Evolutionary conservation across 2,329 filamentous ascomycete species (phyloP).

Genomic region (Exutisphaerella laricina): DNA sequence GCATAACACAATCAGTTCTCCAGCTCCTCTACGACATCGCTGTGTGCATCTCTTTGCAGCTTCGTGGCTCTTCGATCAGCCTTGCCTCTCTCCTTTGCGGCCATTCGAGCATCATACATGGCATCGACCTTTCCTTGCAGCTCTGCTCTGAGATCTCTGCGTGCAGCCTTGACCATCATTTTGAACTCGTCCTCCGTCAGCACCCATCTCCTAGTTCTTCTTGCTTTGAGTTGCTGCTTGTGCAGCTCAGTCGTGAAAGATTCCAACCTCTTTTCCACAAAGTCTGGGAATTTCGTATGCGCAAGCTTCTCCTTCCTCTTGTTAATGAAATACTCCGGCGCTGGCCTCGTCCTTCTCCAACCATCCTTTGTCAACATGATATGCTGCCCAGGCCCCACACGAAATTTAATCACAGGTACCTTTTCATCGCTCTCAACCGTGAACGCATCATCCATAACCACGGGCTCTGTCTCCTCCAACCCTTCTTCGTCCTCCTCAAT

Average conservation of each 20-base stretch:
- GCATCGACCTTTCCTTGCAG: constrained; percentile 15
- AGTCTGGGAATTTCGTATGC: constrained; percentile 9
- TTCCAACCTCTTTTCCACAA: constrained; percentile 11
- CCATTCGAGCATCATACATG: constrained; percentile 7
- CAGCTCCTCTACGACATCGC: neutral
- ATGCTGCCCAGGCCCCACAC: constrained; percentile 28
- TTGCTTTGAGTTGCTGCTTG: neutral
- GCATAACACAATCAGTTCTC: neutral
- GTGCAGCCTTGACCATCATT: constrained; percentile 7
- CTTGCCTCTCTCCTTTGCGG: constrained; percentile 11
- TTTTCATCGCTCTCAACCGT: constrained; percentile 23
- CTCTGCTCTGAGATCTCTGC: constrained; percentile 18
- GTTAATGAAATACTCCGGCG: constrained; percentile 10
- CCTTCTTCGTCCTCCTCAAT: constrained; percentile 16
- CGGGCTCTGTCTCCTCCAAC: constrained; percentile 18
- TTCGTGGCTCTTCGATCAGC: constrained; percentile 4
- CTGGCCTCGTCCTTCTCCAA: constrained; percentile 27
- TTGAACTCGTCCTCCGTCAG: constrained; percentile 8
- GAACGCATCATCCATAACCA: constrained; percentile 27
- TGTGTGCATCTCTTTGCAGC: neutral
- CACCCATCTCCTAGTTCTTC: neutral
- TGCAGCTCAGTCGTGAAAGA: constrained; percentile 6
- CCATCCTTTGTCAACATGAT: constrained; percentile 28
- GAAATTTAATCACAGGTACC: constrained; percentile 28
- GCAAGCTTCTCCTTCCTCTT: constrained; percentile 25